Base-by-base conservation (phyloP, 163 green algal genomes). In the Chlamydomonas reinhardtii region DNA sequence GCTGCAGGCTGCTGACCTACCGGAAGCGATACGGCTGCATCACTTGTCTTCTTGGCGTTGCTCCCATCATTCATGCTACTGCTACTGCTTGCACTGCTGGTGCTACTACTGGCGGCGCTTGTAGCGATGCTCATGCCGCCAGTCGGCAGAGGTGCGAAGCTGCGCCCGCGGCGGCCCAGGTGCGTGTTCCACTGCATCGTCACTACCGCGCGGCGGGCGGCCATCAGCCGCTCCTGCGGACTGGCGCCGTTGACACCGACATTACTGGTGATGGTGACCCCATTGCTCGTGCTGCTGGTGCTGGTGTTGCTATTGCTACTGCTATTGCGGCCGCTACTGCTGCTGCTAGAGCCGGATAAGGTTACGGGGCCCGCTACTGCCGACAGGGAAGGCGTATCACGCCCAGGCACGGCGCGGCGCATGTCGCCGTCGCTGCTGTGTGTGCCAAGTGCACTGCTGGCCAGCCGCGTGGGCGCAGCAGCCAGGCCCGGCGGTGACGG, bases 191-290 rank as follows among this genome's bases (percentile, higher is more conserved):
- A 80, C 37, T 87, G 81, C 70, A 72, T 74, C 34, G 27, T 20
- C 37, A 80, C 70, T 11, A 72, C 81, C 6, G 81, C 70, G 20
- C 81, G 56, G 27, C 71, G 70, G 17, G 97, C 94, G 4, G 95
- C 95, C 34, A 99, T 96, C 29, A 99, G 95, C 32, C 73, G 52
- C 15, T 16, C 34, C 31, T 48, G 17, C 17, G 31, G 29, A 22
- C 29, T 11, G 64, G 9, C 20, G 64, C 11, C 31, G 64, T 3
- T 29, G 64, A 11, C 64, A 0, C 27, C 64, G 12, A 2, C 64
- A 32, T 0, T 11, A 6, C 64, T 22, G 64, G 6, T 29, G 24
- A 22, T 19, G 4, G 8, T 29, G 2, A 2, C 64, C 20, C 29
- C 64, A 74, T 4, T 48, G 68, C 20, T 12, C 11, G 8, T 29